Evolutionary conservation across 768 basidiomycete genomes (phyloP), one percentile per base, ranked within the genome.

Genomic region (Lepiota venenata): DNA sequence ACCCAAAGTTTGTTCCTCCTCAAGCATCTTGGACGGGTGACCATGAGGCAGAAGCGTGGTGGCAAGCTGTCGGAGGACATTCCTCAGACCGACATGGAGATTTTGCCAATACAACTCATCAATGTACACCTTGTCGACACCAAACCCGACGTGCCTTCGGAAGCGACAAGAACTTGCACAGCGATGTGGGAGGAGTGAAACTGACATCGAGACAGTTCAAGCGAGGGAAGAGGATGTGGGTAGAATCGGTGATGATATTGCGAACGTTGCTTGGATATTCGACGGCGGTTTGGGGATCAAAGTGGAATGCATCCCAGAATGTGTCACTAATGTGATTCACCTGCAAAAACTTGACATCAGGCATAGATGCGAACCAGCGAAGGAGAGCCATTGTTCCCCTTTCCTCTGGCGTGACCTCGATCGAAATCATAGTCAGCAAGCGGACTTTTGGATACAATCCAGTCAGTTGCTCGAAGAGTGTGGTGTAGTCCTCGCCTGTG

Each of bases 281-380:
- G 4, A 41, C 32, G 27, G 48, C 46, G 15, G 53, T 48, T 41
- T 42, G 40, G 32, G 53, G 53, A 38, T 80, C 71, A 47, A 69
- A 66, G 47, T 77, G 68, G 61, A 87, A 81, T n/a, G 74, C 58
- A 2, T 77, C 68, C 47, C 85, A 71, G 42, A 85, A 62, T 18
- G 67, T 60, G 29, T 63, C 52, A 43, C 70, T 69, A 37, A 82
- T 64, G 42, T 71, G 71, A n/a, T 77, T 72, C 20, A 84, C 60
- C 18, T 81, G 76, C 27, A 81, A 66, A 61, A 77, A 82, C 39
- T 61, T 67, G 18, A 88, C 61, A 22, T 71, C 64, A 9, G 84
- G 84, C 76, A 87, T 81, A 18, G 84, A 78, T 45, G 77, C 66
- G 27, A 88, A 65, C 76, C 81, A 84, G 37, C 69, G 71, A 40